These are phyloP conservation scores for Verticillium zaregamsianum DNA, from an alignment of 2,329 filamentous ascomycete species.

Conservation along the genomic window DNA sequence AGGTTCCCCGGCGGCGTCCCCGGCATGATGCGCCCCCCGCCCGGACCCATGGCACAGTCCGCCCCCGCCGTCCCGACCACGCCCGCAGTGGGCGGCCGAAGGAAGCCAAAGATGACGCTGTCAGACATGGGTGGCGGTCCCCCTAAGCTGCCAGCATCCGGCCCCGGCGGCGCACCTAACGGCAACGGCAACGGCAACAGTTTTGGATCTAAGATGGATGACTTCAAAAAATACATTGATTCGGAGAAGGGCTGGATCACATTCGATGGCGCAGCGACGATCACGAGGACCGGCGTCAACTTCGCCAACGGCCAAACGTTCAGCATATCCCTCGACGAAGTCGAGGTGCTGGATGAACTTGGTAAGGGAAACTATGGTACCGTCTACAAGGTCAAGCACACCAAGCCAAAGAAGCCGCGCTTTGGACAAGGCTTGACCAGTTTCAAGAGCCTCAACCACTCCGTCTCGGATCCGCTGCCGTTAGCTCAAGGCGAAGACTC, in stretches of 20 bases:
- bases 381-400: constrained; percentile 92
- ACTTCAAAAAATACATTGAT: constrained; percentile 78
- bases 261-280: constrained; percentile 87
- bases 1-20: constrained; percentile 36
- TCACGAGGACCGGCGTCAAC: constrained; percentile 85
- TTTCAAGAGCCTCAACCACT: constrained; percentile 37
- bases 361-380: constrained; percentile 98
- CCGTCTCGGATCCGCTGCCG: constrained; percentile 30
- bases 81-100: constrained; percentile 62
- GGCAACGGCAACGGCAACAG: constrained; percentile 27
- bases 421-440: constrained; percentile 56
- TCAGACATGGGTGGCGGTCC: constrained; percentile 42
- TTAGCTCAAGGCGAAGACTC: constrained; percentile 2
- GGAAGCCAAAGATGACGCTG: constrained; percentile 58
- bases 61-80: constrained; percentile 45
- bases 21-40: constrained; percentile 39
- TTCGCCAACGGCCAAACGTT: constrained; percentile 89
- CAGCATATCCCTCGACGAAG: constrained; percentile 91
- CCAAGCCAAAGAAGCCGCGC: constrained; percentile 55
- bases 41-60: constrained; percentile 46
- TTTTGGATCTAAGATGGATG: constrained; percentile 48
- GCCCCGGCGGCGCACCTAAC: constrained; percentile 27
- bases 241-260: constrained; percentile 86
- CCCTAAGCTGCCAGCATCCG: constrained; percentile 19
- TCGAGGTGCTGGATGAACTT: constrained; percentile 87